Base-by-base conservation (phyloP, 805 yeast genomes). In the Huiozyma naganishii region DNA sequence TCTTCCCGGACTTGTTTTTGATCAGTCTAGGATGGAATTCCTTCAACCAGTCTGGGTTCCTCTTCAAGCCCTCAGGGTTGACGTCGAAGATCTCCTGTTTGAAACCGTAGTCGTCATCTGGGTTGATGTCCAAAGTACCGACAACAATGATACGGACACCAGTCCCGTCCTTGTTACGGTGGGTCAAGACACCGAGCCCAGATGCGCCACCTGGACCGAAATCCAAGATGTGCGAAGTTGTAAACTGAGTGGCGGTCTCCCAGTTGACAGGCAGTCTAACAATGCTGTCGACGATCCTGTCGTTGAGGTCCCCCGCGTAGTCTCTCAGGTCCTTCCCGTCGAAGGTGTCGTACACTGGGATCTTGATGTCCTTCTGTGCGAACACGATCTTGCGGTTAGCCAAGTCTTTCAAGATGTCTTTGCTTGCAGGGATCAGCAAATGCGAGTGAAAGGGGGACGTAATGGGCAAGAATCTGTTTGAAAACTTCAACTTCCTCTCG, bases 131-230 rank as follows among this genome's bases (percentile, higher is more conserved):
- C 47, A 92, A 70, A 49, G 92, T 80, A 65, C 97, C 97, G 42
- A 95, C 97, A 54, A 94, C 76, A 55, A 92, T 86, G 51, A 90
- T 72, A 67, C 99, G 83, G 41, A 84, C 83, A 67, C 99, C 99
- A 42, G 97, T 87, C 66, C 99, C 99, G 58, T 92, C 98, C 68
- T 90, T 92, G 73, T 90, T 92, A 69, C 95, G 83, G 69, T 88
- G 96, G 45, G 98, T 92, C 55, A 92, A 74, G 49, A 84, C 84
- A 69, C 98, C 98, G 53, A 92, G 73, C 57, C 98, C 99, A 38
- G 97, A 85, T 34, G 86, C 80, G 55, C 97, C 97, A 68, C 99
- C 98, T 49, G 98, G 99, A 63, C 99, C 99, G 57, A 92, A 92
- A 69, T 92, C 99, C 49, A 92, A 66, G 56, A 92, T 77, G 64